Evolutionary conservation across 73 alveolate genomes (phyloP).

Genomic region (Tetrahymena thermophila): DNA sequence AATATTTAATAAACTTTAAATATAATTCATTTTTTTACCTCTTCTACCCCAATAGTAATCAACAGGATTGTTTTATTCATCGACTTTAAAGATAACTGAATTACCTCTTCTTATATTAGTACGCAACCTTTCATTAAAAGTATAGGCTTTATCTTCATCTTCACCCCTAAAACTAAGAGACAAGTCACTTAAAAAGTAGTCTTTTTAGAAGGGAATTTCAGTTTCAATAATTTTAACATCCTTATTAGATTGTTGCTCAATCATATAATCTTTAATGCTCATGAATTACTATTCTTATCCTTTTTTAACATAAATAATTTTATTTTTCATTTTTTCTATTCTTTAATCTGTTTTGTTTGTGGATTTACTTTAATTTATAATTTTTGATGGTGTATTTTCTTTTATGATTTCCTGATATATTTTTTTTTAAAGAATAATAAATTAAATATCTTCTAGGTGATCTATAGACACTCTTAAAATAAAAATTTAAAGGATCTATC

Average conservation of each 20-base stretch:
- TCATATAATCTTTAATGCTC: not conserved
- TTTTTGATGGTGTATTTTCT: not conserved
- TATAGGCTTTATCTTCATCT: not conserved
- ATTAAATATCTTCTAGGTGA: not conserved
- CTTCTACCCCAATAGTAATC: not conserved
- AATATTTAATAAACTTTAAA: not conserved
- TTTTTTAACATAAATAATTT: not conserved
- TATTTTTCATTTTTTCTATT: not conserved
- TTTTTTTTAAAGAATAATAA: no score
- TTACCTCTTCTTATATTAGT: slow-evolving; percentile 43
- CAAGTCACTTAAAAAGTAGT: not conserved
- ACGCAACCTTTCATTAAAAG: not conserved
- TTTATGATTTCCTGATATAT: not conserved
- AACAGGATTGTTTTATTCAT: not conserved
- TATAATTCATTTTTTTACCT: not conserved
- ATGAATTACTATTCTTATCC: not conserved
- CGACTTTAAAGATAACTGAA: not conserved
- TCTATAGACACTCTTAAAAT: not conserved
- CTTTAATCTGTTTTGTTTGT: not conserved
- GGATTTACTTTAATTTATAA: not conserved
- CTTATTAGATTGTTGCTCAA: not conserved
- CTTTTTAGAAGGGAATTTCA: not conserved
- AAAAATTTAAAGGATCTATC: not conserved
- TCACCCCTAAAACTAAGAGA: not conserved
- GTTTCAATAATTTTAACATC: not conserved